Conservation (phyloP, 1,139 yeast genomes). For the Pichia cactophila region DNA sequence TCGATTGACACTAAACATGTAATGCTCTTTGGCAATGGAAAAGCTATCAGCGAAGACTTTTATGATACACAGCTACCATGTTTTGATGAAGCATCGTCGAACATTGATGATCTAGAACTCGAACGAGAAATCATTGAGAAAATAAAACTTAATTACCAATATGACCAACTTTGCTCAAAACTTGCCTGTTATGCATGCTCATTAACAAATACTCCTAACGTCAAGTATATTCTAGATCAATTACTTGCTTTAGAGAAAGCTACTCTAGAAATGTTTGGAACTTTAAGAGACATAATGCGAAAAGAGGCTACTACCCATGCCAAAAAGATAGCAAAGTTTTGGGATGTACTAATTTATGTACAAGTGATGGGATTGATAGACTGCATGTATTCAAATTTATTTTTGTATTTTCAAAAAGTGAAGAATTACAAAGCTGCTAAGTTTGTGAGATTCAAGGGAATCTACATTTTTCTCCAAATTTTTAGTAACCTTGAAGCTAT, state of each 20-base stretch:
- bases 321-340: conserved; percentile 19
- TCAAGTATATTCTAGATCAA: conserved; percentile 13
- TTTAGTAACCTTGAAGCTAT: conserved; percentile 19
- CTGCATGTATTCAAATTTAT: conserved; percentile 22
- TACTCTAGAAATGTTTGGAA: conserved; percentile 15
- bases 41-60: conserved; percentile 28
- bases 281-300: conserved; percentile 16
- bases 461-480: conserved; percentile 16
- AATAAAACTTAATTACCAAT: conserved; percentile 13
- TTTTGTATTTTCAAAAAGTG: conserved; percentile 20
- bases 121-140: conserved; percentile 23
- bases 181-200: conserved; percentile 19
- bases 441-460: conserved; percentile 15
- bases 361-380: conserved; percentile 21
- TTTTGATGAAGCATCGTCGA: conserved; percentile 19
- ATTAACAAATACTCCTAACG: conserved; percentile 17
- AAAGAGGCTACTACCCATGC: conserved; percentile 12
- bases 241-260: conserved; percentile 15
- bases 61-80: conserved; percentile 36
- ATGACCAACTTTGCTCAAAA: conserved; percentile 14
- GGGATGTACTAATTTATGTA: conserved; percentile 18
- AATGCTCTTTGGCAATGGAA: conserved; percentile 36
- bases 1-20: conserved; percentile 32
- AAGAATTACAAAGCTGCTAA: conserved; percentile 18
- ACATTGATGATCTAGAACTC: conserved; percentile 19